Percentiles rank a stretch among this genome's conserved stretches.
Evolutionary conservation across 306 rosid species (phyloP).

Genomic region (Cucurbita argyrosperma): DNA sequence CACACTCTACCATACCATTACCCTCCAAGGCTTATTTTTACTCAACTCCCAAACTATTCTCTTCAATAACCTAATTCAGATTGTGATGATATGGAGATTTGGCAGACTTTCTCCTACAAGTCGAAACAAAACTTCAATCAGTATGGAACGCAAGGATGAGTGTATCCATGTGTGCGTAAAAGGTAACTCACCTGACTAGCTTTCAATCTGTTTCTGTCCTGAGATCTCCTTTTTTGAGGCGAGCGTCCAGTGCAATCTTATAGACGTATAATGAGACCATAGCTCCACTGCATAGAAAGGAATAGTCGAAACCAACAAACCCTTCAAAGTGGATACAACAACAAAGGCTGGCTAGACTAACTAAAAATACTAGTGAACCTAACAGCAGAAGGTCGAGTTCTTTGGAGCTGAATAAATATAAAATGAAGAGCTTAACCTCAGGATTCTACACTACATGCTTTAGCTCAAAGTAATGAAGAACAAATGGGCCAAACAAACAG

Average conservation of each 20-base stretch:
- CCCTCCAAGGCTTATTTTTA: background rate
- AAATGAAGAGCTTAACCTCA: background rate
- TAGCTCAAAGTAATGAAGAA: background rate
- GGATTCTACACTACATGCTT: background rate
- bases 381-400: background rate
- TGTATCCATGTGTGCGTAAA: background rate
- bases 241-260: constrained; percentile 32
- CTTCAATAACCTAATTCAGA: background rate
- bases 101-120: background rate
- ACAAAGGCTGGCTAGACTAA: background rate
- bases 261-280: constrained; percentile 53
- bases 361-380: background rate
- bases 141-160: background rate
- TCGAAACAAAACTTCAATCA: background rate
- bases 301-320: constrained; percentile 3
- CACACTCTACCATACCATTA: background rate
- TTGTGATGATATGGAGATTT: background rate
- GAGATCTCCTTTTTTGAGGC: constrained; percentile 27
- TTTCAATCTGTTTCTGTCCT: constrained; percentile 11
- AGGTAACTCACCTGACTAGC: background rate
- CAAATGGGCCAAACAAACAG: background rate
- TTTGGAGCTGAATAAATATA: background rate
- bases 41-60: background rate
- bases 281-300: constrained; percentile 50
- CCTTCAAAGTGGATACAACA: background rate